Percentiles rank a stretch among this genome's conserved stretches.
Conservation (phyloP, 2,329 filamentous ascomycete genomes). For the Colletotrichum zoysiae region DNA sequence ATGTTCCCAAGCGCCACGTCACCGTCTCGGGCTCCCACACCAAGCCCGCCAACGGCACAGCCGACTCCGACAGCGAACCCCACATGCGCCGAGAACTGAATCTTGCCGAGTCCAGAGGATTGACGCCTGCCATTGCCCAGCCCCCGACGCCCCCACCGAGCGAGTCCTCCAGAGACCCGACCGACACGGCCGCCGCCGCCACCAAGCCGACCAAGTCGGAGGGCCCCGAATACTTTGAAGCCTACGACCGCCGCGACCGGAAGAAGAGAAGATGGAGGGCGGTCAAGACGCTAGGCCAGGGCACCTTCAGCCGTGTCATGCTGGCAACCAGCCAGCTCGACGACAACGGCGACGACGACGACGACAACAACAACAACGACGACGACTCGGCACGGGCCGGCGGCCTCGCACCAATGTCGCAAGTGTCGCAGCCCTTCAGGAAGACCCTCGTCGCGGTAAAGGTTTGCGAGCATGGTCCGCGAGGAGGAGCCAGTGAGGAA, state of each 20-base stretch:
- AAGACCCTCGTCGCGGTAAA: conserved; percentile 93
- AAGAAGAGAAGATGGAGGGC: conserved; percentile 84
- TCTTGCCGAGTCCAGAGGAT: conserved; percentile 81
- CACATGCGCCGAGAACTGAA: conserved; percentile 81
- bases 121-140: conserved; percentile 70
- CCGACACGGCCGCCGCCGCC: conserved; percentile 59
- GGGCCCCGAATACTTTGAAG: conserved; percentile 75
- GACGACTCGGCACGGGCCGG: conserved; percentile 53
- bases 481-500: conserved; percentile 92
- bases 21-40: conserved; percentile 76
- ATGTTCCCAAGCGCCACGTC: conserved; percentile 77
- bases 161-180: conserved; percentile 69
- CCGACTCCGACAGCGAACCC: conserved; percentile 54
- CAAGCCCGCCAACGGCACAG: conserved; percentile 53
- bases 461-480: conserved; percentile 93
- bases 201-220: conserved; percentile 53
- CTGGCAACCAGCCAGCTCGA: conserved; percentile 85
- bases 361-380: conserved; percentile 47
- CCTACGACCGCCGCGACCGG: conserved; percentile 73
- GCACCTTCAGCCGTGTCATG: conserved; percentile 95
- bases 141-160: conserved; percentile 87
- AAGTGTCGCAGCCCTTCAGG: conserved; percentile 60
- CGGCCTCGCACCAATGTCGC: conserved; percentile 56
- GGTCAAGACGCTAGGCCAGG: conserved; percentile 85
- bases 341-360: conserved; percentile 36